phyloP scores from a whole-genome alignment of 2,329 filamentous ascomycete species.

The Aspergillus sp. region DNA sequence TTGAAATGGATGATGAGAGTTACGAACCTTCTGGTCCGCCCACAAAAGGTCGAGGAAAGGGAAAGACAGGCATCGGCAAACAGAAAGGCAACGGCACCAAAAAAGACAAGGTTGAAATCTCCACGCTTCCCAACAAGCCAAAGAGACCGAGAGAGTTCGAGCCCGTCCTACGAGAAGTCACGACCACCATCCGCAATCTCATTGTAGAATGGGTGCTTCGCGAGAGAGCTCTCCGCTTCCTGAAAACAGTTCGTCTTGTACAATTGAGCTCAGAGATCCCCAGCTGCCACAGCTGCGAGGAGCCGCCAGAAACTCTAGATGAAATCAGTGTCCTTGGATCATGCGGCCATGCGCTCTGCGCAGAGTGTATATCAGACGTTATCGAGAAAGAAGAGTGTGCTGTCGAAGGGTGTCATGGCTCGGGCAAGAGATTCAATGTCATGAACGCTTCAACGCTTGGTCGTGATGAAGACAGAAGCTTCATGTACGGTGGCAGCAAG shows the following conservation, averaged over 20 bases:
- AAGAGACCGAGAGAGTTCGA: slow-evolving; percentile 11
- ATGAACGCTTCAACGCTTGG: slow-evolving; percentile 35
- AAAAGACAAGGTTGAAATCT: neutral
- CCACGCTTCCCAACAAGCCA: slow-evolving; percentile 9
- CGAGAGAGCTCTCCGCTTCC: slow-evolving; percentile 19
- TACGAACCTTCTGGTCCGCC: neutral
- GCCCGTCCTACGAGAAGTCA: slow-evolving; percentile 13
- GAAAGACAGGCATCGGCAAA: neutral
- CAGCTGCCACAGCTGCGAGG: slow-evolving; percentile 30
- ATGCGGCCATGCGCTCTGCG: slow-evolving; percentile 52
- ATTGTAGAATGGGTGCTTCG: slow-evolving; percentile 18
- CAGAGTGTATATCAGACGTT: slow-evolving; percentile 28
- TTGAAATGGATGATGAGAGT: neutral
- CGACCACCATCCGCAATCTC: slow-evolving; percentile 12
- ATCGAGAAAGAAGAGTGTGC: slow-evolving; percentile 31
- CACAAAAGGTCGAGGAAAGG: neutral
- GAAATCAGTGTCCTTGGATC: slow-evolving; percentile 39
- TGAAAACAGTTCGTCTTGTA: slow-evolving; percentile 13
- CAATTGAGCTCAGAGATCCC: slow-evolving; percentile 9
- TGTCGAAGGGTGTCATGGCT: slow-evolving; percentile 36
- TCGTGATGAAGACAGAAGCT: slow-evolving; percentile 15
- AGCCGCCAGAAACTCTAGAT: slow-evolving; percentile 17
- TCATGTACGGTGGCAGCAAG: slow-evolving; percentile 42
- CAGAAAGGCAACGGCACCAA: neutral
- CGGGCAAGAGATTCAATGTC: slow-evolving; percentile 35